Evolutionary conservation across 2,329 filamentous ascomycete genomes (phyloP), one percentile per base, ranked within the genome.

Genomic region (Xylariaceae sp.): DNA sequence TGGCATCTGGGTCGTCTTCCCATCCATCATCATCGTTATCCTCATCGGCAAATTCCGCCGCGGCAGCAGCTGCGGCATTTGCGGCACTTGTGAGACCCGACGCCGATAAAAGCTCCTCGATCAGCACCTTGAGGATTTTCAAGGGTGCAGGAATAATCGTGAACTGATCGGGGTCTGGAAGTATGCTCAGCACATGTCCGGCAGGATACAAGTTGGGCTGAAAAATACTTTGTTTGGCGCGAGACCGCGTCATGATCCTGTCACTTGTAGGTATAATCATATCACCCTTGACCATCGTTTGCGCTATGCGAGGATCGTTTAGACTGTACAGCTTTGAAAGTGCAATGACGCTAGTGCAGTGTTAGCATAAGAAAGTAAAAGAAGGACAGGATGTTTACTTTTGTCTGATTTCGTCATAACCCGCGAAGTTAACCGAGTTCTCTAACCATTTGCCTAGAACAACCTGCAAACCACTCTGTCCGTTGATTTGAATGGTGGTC

Each of bases 361-460:
- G 24, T 79, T 68, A 78, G 75, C 45, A 59, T 39, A 54, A n/a
- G 28, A 45, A 19, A 48, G 6, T 17, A 16, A 14, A 12, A 6
- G 24, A 8, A 11, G 1, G n/a, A 2, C 6, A 19, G 2, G 14
- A 28, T n/a, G 79, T 87, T 74, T 79, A 93, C 90, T 98, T 99
- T 74, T 97, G 92, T 66, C 93, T 86, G 67, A 98, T 98, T 74
- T 97, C 94, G 68, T 98, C 93, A 67, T 97, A 99, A 11, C 95
- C 95, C n/a, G 92, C 92, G 76, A 99, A 99, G 74, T 90, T 96
- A 74, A 96, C 85, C 3, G 92, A 96, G 75, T 98, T 96, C 77
- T 98, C 95, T 1, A 99, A 81, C 95, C 95, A 99, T 76, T 98
- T 97, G 75, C 87, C 84, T 64, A 98, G 78, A 3, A 99, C 95